Evolutionary conservation across 2,329 filamentous ascomycete species (phyloP), one percentile per base, ranked within the genome.

Genomic region (Colletotrichum zoysiae): DNA sequence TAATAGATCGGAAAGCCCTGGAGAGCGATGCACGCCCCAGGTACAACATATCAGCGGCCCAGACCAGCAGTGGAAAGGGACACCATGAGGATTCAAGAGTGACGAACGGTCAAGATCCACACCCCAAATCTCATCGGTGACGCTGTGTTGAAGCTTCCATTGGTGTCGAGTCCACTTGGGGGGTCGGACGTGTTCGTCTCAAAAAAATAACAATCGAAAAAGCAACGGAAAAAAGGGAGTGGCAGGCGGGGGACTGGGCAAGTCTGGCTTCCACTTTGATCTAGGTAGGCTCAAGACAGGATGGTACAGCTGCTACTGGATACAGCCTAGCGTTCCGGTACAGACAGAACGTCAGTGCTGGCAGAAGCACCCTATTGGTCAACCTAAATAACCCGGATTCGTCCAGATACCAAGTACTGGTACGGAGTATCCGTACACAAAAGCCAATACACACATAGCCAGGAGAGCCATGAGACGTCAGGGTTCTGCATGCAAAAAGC

Each of bases 401-500:
- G 30, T 30, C 3, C 30, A 3, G 30, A 30, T 30, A 30, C 30
- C 30, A 30, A 30, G 30, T 30, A 30, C 3, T 30, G 30, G 30
- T 30, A 30, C 26, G 26, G 26, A 30, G n/a, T n/a, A n/a, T n/a
- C n/a, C n/a, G n/a, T 30, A 30, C 30, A 30, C 30, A 30, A 30
- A 55, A 9, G 30, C 18, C 30, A n/a, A 55, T 35, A 3, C 18
- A 18, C 16, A 33, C 30, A 30, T 35, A 35, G 11, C n/a, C 46
- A 38, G 60, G 55, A 65, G 53, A 65, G 70, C 48, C 46, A 65
- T 61, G 62, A 53, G 20, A 57, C 57, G 53, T 53, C 65, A 70
- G 66, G 66, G 61, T 44, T 44, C 56, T 61, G 62, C 56, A 70
- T 62, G 67, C 58, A 57, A 67, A 73, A 64, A 55, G 71, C 63